Conservation (phyloP, 179 eudicot species). For the Silene coronaria region DNA sequence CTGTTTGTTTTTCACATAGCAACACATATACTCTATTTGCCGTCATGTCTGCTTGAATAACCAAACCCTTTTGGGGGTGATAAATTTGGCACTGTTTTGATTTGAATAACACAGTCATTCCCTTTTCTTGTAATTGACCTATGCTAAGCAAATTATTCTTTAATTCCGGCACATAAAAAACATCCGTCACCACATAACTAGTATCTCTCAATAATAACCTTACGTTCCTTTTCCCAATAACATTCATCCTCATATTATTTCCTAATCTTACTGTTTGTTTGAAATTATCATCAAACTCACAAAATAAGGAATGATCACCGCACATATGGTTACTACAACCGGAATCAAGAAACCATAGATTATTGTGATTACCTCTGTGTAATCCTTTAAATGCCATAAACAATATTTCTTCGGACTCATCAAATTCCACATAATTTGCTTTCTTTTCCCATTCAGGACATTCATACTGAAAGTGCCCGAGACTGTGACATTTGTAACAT, state of each 20-base stretch:
- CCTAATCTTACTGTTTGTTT: slow-evolving; percentile 20
- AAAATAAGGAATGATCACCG: slow-evolving; percentile 20
- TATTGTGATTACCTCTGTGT: not conserved
- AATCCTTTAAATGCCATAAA: slow-evolving; percentile 15
- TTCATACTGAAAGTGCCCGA: slow-evolving; percentile 25
- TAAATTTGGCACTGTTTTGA: slow-evolving; percentile 4
- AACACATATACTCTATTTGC: slow-evolving; percentile 14
- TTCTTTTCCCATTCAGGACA: slow-evolving; percentile 18
- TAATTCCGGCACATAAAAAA: slow-evolving; percentile 26
- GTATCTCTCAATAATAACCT: slow-evolving; percentile 17
- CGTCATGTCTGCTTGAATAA: slow-evolving; percentile 10
- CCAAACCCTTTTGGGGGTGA: slow-evolving; percentile 1
- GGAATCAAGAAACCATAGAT: slow-evolving; percentile 25
- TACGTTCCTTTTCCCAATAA: slow-evolving; percentile 26
- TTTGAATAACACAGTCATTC: slow-evolving; percentile 11
- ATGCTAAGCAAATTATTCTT: slow-evolving; percentile 25
- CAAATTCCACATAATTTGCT: slow-evolving; percentile 12
- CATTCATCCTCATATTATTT: slow-evolving; percentile 15
- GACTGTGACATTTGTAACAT: slow-evolving; percentile 21
- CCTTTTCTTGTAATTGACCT: slow-evolving; percentile 24
- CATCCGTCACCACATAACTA: slow-evolving; percentile 20
- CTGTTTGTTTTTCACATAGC: not conserved
- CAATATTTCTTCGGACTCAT: slow-evolving; percentile 20
- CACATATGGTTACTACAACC: slow-evolving; percentile 31
- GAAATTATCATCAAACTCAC: slow-evolving; percentile 14